Evolutionary conservation across 2,329 filamentous ascomycete species (phyloP).

Genomic region (Sclerotinia subarctica): DNA sequence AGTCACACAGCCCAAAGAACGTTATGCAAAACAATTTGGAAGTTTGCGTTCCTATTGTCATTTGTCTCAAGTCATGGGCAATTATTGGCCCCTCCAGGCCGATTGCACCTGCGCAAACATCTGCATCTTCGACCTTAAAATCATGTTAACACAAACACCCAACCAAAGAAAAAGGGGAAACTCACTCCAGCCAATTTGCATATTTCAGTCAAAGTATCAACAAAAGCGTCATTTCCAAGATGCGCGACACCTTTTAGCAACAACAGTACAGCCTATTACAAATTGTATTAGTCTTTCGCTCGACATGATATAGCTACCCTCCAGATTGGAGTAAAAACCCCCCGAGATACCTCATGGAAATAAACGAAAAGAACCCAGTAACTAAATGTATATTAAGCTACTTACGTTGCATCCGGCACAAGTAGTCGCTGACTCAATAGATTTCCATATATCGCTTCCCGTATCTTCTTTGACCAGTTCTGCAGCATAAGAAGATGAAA

Average conservation of each 20-base stretch:
- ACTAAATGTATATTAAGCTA: not conserved
- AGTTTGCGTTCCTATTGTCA: conserved; percentile 48
- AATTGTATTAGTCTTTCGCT: not conserved
- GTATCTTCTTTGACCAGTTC: conserved; percentile 17
- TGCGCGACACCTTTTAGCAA: conserved; percentile 46
- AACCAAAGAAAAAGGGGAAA: conserved; percentile 24
- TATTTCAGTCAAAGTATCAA: conserved; percentile 40
- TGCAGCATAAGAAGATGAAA: not conserved
- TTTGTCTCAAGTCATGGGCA: conserved; percentile 48
- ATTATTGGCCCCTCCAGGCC: conserved; percentile 52
- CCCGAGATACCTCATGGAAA: not conserved
- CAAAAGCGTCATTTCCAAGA: conserved; percentile 45
- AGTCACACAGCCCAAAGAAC: conserved; percentile 45
- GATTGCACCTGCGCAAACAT: conserved; percentile 46
- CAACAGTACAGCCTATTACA: conserved; percentile 37
- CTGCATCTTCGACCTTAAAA: conserved; percentile 35
- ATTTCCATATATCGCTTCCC: conserved; percentile 13
- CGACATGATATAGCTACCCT: not conserved
- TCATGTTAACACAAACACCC: not conserved
- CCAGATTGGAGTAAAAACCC: not conserved
- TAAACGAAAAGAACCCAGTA: not conserved
- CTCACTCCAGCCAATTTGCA: conserved; percentile 33
- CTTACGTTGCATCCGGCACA: conserved; percentile 21
- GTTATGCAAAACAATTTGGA: conserved; percentile 52
- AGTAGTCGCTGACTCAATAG: conserved; percentile 16